phyloP scores from a whole-genome alignment of 2,329 filamentous ascomycete genomes.

The Paradendryphiella salina region DNA sequence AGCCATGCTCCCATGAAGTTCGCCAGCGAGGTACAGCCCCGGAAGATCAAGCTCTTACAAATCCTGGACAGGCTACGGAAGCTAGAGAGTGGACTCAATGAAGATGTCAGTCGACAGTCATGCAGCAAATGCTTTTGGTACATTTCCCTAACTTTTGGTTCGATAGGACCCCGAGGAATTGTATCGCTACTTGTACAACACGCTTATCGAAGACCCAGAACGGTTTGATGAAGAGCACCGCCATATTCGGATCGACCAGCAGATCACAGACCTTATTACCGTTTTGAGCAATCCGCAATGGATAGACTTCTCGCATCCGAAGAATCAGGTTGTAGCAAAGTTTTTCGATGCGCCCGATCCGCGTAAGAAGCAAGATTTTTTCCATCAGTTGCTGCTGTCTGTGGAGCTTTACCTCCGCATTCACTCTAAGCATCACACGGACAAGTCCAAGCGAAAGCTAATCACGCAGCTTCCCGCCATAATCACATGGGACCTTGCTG shows the following conservation, averaged over 20 bases:
- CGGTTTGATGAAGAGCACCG: slow-evolving; percentile 57
- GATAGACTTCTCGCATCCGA: slow-evolving; percentile 71
- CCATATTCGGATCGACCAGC: slow-evolving; percentile 65
- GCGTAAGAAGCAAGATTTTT: slow-evolving; percentile 66
- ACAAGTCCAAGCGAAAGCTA: slow-evolving; percentile 66
- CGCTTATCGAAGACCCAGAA: slow-evolving; percentile 69
- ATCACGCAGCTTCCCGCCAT: slow-evolving; percentile 67
- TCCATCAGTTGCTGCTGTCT: slow-evolving; percentile 75
- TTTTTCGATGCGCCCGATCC: slow-evolving; percentile 67
- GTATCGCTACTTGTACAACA: slow-evolving; percentile 66
- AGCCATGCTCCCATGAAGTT: slow-evolving; percentile 61
- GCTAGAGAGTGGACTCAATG: slow-evolving; percentile 49
- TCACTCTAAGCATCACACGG: slow-evolving; percentile 63
- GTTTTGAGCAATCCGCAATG: slow-evolving; percentile 70
- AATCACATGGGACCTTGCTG: slow-evolving; percentile 71
- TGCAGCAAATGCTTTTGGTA: slow-evolving; percentile 18
- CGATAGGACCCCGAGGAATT: slow-evolving; percentile 46
- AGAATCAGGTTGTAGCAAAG: slow-evolving; percentile 73
- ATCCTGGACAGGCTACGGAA: slow-evolving; percentile 51
- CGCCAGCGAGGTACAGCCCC: slow-evolving; percentile 62
- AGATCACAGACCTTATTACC: slow-evolving; percentile 72
- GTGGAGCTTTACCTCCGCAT: slow-evolving; percentile 73
- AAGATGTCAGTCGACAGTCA: slow-evolving; percentile 46
- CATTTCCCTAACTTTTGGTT: slow-evolving; percentile 40
- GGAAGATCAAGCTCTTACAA: slow-evolving; percentile 60